Evolutionary conservation across 345 rosid genomes (phyloP).

Genomic region (Orychophragmus violaceus): DNA sequence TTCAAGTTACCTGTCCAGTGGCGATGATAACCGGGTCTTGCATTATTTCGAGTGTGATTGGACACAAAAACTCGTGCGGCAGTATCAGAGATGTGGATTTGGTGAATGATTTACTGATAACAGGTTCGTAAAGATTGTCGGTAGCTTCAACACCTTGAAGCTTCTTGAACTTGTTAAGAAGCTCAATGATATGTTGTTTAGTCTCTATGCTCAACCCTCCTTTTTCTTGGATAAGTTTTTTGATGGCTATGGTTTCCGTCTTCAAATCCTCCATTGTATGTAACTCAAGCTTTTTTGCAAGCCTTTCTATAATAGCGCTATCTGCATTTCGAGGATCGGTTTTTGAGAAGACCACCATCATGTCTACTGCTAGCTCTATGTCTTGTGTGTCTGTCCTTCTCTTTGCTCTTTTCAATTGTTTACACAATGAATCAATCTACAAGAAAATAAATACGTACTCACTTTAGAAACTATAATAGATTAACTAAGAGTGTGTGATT

Average conservation of each 20-base stretch:
- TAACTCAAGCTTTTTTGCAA: constrained; percentile 68
- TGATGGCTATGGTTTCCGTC: constrained; percentile 49
- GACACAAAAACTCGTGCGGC: constrained; percentile 77
- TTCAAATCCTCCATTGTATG: constrained; percentile 50
- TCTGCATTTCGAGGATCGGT: constrained; percentile 58
- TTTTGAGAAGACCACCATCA: constrained; percentile 65
- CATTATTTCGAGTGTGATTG: constrained; percentile 78
- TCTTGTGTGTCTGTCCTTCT: constrained; percentile 75
- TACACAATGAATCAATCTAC: constrained; percentile 48
- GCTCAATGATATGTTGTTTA: constrained; percentile 45
- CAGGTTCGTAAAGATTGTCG: constrained; percentile 35
- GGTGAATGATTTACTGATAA: constrained; percentile 24
- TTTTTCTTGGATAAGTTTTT: constrained; percentile 41
- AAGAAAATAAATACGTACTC: too few species aligned
- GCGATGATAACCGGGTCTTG: constrained; percentile 72
- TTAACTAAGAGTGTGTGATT: background rate
- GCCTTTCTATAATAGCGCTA: constrained; percentile 57
- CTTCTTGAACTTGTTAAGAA: constrained; percentile 62
- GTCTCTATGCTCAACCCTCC: constrained; percentile 36
- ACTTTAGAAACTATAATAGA: background rate
- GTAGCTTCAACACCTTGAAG: constrained; percentile 50
- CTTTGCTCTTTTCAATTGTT: constrained; percentile 51
- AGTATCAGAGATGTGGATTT: constrained; percentile 46
- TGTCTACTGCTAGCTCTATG: constrained; percentile 73
- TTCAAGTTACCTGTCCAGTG: constrained; percentile 60